These are phyloP conservation scores for Phaffomyces thermotolerans DNA, from an alignment of 805 yeast species.

Conservation along the genomic window DNA sequence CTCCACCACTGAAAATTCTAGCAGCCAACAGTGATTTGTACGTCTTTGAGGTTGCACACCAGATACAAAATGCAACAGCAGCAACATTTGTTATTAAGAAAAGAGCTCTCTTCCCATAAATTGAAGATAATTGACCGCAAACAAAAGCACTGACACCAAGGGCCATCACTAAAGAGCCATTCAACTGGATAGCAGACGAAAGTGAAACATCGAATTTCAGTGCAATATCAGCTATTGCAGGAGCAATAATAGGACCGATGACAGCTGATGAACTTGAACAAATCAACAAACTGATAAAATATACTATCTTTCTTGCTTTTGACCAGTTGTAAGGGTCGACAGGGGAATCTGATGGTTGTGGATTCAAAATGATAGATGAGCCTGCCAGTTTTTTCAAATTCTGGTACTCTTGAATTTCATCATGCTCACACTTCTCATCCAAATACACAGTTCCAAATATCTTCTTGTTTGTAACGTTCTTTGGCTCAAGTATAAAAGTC, in stretches of 20 bases:
- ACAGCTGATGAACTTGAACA: constrained; percentile 40
- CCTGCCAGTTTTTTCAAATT: not conserved
- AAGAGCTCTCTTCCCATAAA: constrained; percentile 39
- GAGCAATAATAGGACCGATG: constrained; percentile 34
- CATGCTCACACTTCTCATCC: not conserved
- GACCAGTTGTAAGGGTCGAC: constrained; percentile 67
- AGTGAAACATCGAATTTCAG: constrained; percentile 23
- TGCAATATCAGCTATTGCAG: constrained; percentile 26
- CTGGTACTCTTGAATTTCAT: no score
- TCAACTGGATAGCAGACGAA: constrained; percentile 33
- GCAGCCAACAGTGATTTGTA: constrained; percentile 32
- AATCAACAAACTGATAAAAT: constrained; percentile 36
- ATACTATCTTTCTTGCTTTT: constrained; percentile 36
- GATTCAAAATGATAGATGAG: constrained; percentile 41
- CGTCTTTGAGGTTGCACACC: constrained; percentile 33
- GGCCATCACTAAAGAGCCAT: constrained; percentile 43
- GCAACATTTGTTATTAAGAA: constrained; percentile 33
- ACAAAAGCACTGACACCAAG: constrained; percentile 43
- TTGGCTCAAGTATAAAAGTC: no score
- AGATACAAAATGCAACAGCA: constrained; percentile 30
- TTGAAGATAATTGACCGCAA: constrained; percentile 44
- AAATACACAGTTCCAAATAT: not conserved
- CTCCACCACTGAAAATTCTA: constrained; percentile 19
- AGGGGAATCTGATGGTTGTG: constrained; percentile 60
- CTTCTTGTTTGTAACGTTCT: no score